Evolutionary conservation across 345 rosid species (phyloP), one percentile per base, ranked within the genome.

Genomic region (Cochlearia excelsa): DNA sequence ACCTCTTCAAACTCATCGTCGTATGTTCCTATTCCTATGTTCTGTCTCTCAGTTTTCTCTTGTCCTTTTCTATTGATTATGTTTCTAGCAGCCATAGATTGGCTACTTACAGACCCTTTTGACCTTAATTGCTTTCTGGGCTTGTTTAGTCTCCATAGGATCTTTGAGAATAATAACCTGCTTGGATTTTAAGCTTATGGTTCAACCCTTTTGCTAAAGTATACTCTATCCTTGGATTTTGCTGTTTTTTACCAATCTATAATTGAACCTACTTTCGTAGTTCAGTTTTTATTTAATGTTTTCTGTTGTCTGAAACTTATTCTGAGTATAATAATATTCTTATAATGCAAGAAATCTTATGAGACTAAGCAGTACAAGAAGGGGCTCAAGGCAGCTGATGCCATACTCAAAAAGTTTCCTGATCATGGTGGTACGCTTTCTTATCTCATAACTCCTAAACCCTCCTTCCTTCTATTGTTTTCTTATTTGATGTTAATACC

Each of bases 1-100:
- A 87, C 76, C 99, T 85, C 79, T 94, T 94, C 88, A 94, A 94
- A 79, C 88, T 85, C 87, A 94, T 94, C 81, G 97, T 90, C 74
- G 99, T 94, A 90, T 66, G 90, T 73, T 70, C 72, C 62, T 59
- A 61, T 71, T 67, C 33, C 62, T 59, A 34, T 63, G 48, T 54
- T 29, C 54, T 3, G 23, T 54, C 45, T 63, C 57, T 54, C 46
- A 37, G 47, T 58, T 16, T 26, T 23, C n/a, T 9, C n/a, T 8
- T 5, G 10, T 7, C n/a, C n/a, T 39, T 7, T 39, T 1, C 10
- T 10, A 39, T 39, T 2, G 8, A n/a, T 37, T 3, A 9, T 39
- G 4, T 39, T 37, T 37, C 40, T 37, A 37, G 40, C n/a, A 33
- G 35, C 23, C 23, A 16, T 57, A 57, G 7, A 8, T 28, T 57